A percentile compares a stretch with the other conserved stretches of the same genome.
Evolutionary conservation across 2,329 filamentous ascomycete species (phyloP).

Genomic region (Didymella keratinophila): DNA sequence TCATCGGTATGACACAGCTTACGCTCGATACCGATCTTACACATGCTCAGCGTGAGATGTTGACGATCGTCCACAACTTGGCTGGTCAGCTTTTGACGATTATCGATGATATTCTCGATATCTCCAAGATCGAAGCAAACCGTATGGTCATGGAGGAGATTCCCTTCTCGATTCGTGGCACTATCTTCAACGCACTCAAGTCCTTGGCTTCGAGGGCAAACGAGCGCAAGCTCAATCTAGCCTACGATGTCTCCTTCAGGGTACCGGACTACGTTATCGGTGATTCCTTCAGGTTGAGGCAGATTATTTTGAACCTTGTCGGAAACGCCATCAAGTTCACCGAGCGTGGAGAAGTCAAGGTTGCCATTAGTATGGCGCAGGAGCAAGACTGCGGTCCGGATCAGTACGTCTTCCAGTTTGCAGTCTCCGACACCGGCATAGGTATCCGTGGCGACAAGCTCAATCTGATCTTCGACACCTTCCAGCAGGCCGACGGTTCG

Average conservation of each 20-base stretch:
- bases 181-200: constrained; percentile 96
- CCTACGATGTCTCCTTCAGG: constrained; percentile 90
- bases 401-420: constrained; percentile 94
- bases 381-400: constrained; percentile 71
- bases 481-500: constrained; percentile 97
- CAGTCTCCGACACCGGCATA: constrained; percentile 95
- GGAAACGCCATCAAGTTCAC: constrained; percentile 99
- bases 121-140: constrained; percentile 86
- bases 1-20: constrained; percentile 97
- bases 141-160: constrained; percentile 99
- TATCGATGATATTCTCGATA: constrained; percentile 81
- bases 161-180: constrained; percentile 90
- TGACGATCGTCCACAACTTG: constrained; percentile 96
- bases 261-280: constrained; percentile 96
- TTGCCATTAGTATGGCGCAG: constrained; percentile 81
- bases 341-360: constrained; percentile 92
- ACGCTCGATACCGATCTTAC: constrained; percentile 94
- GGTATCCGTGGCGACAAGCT: constrained; percentile 95
- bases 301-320: constrained; percentile 96
- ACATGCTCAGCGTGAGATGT: constrained; percentile 95
- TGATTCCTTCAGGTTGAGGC: constrained; percentile 93
- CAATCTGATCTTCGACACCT: constrained; percentile 97
- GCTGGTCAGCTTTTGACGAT: constrained; percentile 97
- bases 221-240: constrained; percentile 90
- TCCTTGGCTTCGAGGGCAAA: constrained; percentile 97